Percentiles rank a stretch among this genome's conserved stretches.
Evolutionary conservation across 176 grass and related monocot genomes (phyloP).

Genomic region (Puccinellia tenuiflora): DNA sequence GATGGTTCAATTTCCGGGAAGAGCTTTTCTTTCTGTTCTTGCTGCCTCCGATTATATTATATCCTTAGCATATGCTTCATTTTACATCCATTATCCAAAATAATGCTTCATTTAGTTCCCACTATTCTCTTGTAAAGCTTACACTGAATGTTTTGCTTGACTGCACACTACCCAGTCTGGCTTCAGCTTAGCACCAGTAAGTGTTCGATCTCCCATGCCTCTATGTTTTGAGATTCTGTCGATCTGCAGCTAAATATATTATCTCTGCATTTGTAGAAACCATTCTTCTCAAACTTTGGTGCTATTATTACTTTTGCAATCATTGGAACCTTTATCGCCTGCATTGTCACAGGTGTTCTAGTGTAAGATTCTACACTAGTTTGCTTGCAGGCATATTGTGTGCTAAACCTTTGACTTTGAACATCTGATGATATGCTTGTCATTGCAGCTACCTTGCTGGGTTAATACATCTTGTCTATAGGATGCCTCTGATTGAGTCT

Average conservation of each 20-base stretch:
- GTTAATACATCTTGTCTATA: slow-evolving; percentile 70
- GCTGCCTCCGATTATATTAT: slow-evolving; percentile 98
- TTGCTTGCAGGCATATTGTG: slow-evolving; percentile 3
- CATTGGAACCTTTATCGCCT: slow-evolving; percentile 81
- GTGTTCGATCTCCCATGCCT: slow-evolving; percentile 11
- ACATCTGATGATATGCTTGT: background rate
- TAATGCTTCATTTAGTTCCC: background rate
- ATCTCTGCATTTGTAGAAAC: slow-evolving; percentile 43
- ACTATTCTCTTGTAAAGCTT: background rate
- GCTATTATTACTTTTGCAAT: slow-evolving; percentile 96
- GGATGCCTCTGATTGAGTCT: slow-evolving; percentile 75
- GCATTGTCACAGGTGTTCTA: slow-evolving; percentile 67
- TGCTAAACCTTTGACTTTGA: background rate
- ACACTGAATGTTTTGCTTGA: slow-evolving; percentile 55
- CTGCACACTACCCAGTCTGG: slow-evolving; percentile 73
- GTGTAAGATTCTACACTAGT: slow-evolving; percentile 51
- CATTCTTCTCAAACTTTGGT: slow-evolving; percentile 96
- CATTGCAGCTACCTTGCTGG: slow-evolving; percentile 61
- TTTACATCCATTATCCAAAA: background rate
- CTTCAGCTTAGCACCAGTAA: slow-evolving; percentile 86
- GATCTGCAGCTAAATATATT: background rate
- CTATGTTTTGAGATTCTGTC: background rate
- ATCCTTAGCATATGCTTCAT: slow-evolving; percentile 48
- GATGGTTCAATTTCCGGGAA: slow-evolving; percentile 96
- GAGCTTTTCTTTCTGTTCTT: slow-evolving; percentile 93